These are phyloP conservation scores for Lagenidium sp. DNA, from an alignment of 352 stramenopile genomes.

Conservation along the genomic window DNA sequence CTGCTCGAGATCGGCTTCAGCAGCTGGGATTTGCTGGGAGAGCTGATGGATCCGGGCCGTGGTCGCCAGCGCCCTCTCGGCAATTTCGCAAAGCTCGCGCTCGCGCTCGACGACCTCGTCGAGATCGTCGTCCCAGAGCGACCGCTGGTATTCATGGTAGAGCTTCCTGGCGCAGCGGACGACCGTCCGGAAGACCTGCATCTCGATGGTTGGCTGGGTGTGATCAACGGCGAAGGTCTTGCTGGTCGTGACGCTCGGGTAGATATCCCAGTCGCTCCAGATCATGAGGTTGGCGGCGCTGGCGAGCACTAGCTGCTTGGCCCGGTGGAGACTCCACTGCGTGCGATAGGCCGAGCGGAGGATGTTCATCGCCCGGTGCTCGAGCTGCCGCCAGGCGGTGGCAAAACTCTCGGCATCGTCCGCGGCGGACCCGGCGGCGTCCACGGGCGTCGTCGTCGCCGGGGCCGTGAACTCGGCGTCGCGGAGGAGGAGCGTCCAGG, in stretches of 20 bases:
- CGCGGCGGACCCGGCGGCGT: background rate
- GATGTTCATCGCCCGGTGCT: conserved; percentile 34
- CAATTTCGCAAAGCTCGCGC: conserved; percentile 12
- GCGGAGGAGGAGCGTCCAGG: conserved; percentile 43
- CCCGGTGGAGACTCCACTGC: conserved; percentile 44
- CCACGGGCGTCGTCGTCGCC: background rate
- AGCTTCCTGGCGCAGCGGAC: conserved; percentile 46
- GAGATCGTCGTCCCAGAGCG: conserved; percentile 68
- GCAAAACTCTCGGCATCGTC: background rate
- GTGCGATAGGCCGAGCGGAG: conserved; percentile 57
- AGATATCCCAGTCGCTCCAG: conserved; percentile 69
- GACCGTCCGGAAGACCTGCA: conserved; percentile 65
- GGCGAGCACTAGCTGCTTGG: conserved; percentile 43
- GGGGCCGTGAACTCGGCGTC: conserved; percentile 21
- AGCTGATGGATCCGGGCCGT: conserved; percentile 39
- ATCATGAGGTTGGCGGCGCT: conserved; percentile 77
- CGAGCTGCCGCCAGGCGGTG: conserved; percentile 28
- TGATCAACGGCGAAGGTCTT: conserved; percentile 48
- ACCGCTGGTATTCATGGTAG: conserved; percentile 73
- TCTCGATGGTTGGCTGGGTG: conserved; percentile 55
- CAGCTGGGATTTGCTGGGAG: conserved; percentile 26
- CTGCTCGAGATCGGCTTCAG: conserved; percentile 27
- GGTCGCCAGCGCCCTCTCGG: conserved; percentile 37
- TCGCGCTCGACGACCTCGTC: conserved; percentile 27
- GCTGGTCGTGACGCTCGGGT: conserved; percentile 48